A percentile compares a stretch with the other conserved stretches of the same genome.
These are phyloP conservation scores for Cryptosporidium tyzzeri DNA, from an alignment of 169 alveolate genomes.

Conservation along the genomic window DNA sequence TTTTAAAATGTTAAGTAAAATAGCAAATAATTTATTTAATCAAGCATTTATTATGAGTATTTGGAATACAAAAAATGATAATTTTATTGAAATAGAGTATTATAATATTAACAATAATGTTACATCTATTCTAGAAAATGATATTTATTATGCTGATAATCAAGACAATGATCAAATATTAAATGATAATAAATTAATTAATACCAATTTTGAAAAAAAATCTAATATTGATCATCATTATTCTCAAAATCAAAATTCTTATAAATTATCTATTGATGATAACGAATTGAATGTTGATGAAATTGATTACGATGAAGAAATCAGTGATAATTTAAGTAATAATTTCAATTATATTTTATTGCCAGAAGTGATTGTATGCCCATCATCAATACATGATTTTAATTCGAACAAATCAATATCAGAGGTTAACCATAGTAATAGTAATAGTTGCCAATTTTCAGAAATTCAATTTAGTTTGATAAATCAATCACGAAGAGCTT, in stretches of 20 bases:
- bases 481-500: constrained; percentile 31
- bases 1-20: constrained; percentile 55
- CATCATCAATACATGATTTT: constrained; percentile 4
- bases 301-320: constrained; percentile 10
- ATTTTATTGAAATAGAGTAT: constrained; percentile 4
- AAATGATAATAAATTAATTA: background rate
- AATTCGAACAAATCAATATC: background rate
- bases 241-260: background rate
- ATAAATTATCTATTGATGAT: background rate
- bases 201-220: background rate
- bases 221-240: background rate
- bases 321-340: constrained; percentile 22
- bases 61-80: constrained; percentile 40
- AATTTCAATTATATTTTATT: background rate
- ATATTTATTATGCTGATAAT: background rate
- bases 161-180: background rate
- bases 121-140: background rate
- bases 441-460: background rate
- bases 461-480: background rate
- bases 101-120: background rate
- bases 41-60: constrained; percentile 36
- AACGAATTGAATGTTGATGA: background rate
- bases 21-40: constrained; percentile 53
- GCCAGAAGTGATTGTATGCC: background rate
- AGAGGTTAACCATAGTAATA: background rate